Evolutionary conservation across 257 asterid species (phyloP), one percentile per base, ranked within the genome.

Genomic region (Solanum piurae): DNA sequence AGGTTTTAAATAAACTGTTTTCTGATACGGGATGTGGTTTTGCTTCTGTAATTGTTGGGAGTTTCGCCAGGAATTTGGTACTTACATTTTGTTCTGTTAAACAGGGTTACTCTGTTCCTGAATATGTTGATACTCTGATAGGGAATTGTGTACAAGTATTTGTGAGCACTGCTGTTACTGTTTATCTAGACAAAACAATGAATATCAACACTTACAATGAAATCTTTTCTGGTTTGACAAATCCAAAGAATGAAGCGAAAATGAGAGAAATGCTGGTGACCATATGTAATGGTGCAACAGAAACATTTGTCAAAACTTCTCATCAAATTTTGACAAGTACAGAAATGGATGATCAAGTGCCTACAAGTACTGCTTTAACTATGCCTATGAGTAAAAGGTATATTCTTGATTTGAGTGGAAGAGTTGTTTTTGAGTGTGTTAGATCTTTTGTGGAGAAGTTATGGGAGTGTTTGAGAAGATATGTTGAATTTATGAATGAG

Each of bases 1-100:
- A 84, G n/a, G 89, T 92, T 76, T 21, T 91, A 64, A 93, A 94
- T 89, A 93, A 89, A 87, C 34, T 94, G 76, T 92, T 93, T 68
- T 88, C 98, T 1, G 93, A 92, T 40, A 88, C 93, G 34, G 97
- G 98, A 5, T 89, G 93, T 9, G 97, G 97, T 82, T 93, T 95
- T 86, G 93, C 94, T 33, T 94, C 98, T 9, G 94, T 89, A 1
- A 92, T 94, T 69, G 93, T 91, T 3, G 98, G 98, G 60, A 94
- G 93, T 85, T 91, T 94, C 25, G 91, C 95, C 0, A 93, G 91
- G 72, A 94, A 92, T 62, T 83, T 90, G 84, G 95, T 91, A 33
- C 84, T 91, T 94, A 89, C 91, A 5, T 87, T 92, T 60, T 89
- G 27, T 72, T 87, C 94, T 0, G 89, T 84, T 5, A 87, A 86